Base-by-base conservation (phyloP, 1,284 basidiomycete genomes). In the Ustilago nuda region DNA sequence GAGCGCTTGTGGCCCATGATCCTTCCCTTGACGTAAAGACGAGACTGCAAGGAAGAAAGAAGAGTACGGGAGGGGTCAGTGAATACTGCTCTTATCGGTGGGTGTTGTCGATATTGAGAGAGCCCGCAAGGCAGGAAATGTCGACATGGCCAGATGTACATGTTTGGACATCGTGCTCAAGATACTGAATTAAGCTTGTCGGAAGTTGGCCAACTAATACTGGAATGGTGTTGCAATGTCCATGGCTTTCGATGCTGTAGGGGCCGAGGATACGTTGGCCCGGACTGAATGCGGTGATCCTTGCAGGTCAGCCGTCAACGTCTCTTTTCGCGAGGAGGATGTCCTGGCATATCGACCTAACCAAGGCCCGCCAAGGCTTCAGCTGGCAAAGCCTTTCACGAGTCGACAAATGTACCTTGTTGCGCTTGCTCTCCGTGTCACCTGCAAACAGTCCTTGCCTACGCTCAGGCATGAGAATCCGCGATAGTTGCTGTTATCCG, bases 1-100 rank as follows among this genome's bases (percentile, higher is more conserved):
- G 93, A 94, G 83, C 97, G 94, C 90, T 98, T 96, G 94, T 97
- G 94, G 83, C 95, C 94, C 87, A 98, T 90, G 87, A 99, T 92
- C 86, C 96, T 94, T 88, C 94, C 97, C 91, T 98, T 98, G 88
- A 89, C 89, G 91, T 98, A 98, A 86, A 98, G 91, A 91, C 94
- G 82, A 69, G 82, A 75, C 82, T 82, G 19, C 3, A n/a, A 19
- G n/a, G 17, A 19, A 8, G n/a, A 45, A 19, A 48, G 5, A 33
- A 48, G 15, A 8, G 69, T 41, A 58, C 5, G 32, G n/a, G 56
- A 39, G 13, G 64, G 19, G 45, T n/a, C 50, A 52, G 45, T 35
- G 46, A 19, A 30, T 33, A 30, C 45, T 19, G 27, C 32, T 48
- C 19, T n/a, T 54, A 43, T 57, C n/a, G 56, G 33, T 6, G 12